Percentiles rank a stretch among this genome's conserved stretches.
Conservation (phyloP, 2,329 filamentous ascomycete genomes). For the Penicillium janthinellum region DNA sequence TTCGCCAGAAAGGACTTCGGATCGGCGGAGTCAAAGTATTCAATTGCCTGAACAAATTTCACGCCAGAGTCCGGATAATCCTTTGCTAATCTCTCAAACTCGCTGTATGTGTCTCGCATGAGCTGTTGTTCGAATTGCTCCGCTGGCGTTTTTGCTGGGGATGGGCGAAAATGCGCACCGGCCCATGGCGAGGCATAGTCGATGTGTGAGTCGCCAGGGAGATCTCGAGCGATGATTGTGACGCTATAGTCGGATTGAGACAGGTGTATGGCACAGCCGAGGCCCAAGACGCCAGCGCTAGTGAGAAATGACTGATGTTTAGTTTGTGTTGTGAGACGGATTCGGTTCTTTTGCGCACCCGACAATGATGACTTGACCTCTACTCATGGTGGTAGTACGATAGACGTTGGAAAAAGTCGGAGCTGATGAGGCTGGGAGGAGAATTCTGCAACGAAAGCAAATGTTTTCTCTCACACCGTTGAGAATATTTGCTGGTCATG, state of each 20-base stretch:
- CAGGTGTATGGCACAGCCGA: conserved; percentile 2
- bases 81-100: conserved; percentile 6
- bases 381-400: neutral
- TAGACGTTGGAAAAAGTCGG: too few species aligned
- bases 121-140: conserved; percentile 9
- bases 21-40: conserved; percentile 11
- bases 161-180: conserved; percentile 15
- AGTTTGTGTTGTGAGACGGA: neutral
- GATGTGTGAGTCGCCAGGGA: conserved; percentile 7
- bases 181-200: conserved; percentile 12
- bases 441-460: neutral
- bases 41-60: conserved; percentile 9
- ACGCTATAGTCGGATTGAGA: neutral
- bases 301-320: conserved; percentile 15
- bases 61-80: conserved; percentile 7
- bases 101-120: conserved; percentile 13
- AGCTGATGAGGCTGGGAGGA: neutral
- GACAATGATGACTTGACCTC: conserved; percentile 1
- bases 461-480: neutral
- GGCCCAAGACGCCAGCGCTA: conserved; percentile 6
- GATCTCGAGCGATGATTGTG: conserved; percentile 10
- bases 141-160: conserved; percentile 8
- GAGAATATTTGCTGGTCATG: neutral
- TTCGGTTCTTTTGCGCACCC: neutral
- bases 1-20: conserved; percentile 1